Evolutionary conservation across 352 stramenopile genomes (phyloP), one percentile per base, ranked within the genome.

Genomic region (Pythium aphanidermatum): DNA sequence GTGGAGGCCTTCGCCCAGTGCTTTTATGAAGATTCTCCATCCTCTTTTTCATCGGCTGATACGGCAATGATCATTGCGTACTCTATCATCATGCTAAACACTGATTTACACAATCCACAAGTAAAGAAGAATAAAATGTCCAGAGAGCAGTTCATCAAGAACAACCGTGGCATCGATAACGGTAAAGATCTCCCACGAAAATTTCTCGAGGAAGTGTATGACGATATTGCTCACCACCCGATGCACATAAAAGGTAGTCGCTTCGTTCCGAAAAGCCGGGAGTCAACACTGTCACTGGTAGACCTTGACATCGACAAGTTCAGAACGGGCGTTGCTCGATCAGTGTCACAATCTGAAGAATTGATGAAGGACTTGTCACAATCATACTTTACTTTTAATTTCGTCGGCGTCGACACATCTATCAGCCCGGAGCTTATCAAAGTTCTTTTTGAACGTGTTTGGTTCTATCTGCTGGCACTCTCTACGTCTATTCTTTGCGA

Each of bases 111-210:
- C 69, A 95, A 95, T 34, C 85, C 85, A 3, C 74, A 92, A 46
- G 83, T 95, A 13, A 91, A 95, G 57, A 93, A 88, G 30, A 98
- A 98, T 68, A 97, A 95, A 56, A 99, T 98, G 94, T 97, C 92
- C 0, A 95, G 93, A 58, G 72, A 95, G 3, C 95, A 98, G 43
- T 99, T 99, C 67, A 73, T 98, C n/a, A 97, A 92, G 28, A 98
- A 99, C 65, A 86, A 98, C 38, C 74, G 92, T 38, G 92, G 89
- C 5, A 95, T 97, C 9, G 89, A 97, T 53, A 88, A 95, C 43
- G 78, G 77, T 5, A 88, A 86, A 23, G 87, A 98, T 40, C 69
- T 98, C 10, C 86, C 80, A 5, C 73, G 78, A 16, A 72, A 94
- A 8, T 97, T 98, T 40, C 70, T 99, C 14, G 85, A 92, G 41